Evolutionary conservation across 2,329 filamentous ascomycete genomes (phyloP), one percentile per base, ranked within the genome.

Genomic region (Mariannaea sp.): DNA sequence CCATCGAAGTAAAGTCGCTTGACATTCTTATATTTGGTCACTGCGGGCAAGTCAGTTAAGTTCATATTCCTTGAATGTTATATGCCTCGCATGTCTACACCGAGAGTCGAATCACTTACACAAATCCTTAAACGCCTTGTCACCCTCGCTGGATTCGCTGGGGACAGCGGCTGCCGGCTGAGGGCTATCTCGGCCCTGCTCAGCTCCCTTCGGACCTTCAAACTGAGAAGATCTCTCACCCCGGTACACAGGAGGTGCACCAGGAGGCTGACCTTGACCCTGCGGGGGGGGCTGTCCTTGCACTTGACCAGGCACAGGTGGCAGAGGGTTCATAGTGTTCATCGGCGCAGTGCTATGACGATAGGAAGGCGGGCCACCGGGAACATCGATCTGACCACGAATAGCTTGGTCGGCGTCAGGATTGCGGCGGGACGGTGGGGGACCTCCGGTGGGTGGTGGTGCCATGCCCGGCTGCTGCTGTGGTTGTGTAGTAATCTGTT

Each of bases 1-100:
- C 93, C 92, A 60, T 97, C 94, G 71, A 97, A 97, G 71, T 97
- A 99, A 65, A 97, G 89, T 50, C 92, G 87, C 77, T 99, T 99
- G 53, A 99, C 93, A 70, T 97, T 96, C 71, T 95, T 95, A 71
- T 99, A 99, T 76, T 99, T 99, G 62, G 85, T 85, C 68, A 94
- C 92, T 96, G 59, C 46, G 68, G 17, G 74, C 38, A 4, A 45
- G 57, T 61, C 22, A 58, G 51, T 42, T 47, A 41, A 36, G 4
- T 32, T 32, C 9, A 32, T 32, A 5, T 10, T 32, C 13, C 29
- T 32, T 12, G 26, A 7, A 7, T 29, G 26, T 12, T 29, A 29
- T 29, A 7, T 7, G 26, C 9, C 5, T 13, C 9, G 29, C n/a
- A 6, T 13, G 19, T 16, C 16, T 13, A 9, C 8, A 13, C 2